phyloP scores from a whole-genome alignment of 208 protist species.

The Acanthamoeba rhysodes region DNA sequence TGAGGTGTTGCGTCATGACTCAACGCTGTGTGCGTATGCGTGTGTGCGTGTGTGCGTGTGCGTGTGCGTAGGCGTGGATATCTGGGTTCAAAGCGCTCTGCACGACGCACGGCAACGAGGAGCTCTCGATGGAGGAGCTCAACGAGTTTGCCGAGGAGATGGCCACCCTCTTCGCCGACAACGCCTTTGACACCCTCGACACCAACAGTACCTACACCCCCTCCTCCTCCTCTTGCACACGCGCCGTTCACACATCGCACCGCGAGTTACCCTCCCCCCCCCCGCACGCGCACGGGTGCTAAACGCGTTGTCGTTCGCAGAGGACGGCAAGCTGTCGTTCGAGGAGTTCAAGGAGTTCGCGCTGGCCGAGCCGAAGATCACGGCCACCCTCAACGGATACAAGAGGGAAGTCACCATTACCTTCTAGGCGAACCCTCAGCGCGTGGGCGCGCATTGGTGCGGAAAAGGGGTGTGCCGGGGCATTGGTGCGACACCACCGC shows the following conservation, averaged over 20 bases:
- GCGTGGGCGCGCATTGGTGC: too few species aligned
- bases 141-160: slow-evolving; percentile 86
- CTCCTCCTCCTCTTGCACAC: too few species aligned
- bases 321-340: slow-evolving; percentile 84
- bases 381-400: slow-evolving; percentile 83
- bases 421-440: slow-evolving; percentile 74
- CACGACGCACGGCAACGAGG: slow-evolving; percentile 80
- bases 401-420: slow-evolving; percentile 86
- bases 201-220: slow-evolving; percentile 56
- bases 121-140: slow-evolving; percentile 80
- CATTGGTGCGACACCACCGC: too few species aligned
- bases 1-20: neutral
- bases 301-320: slow-evolving; percentile 9
- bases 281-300: too few species aligned
- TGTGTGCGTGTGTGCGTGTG: neutral
- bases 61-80: slow-evolving; percentile 80
- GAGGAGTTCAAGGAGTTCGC: slow-evolving; percentile 86
- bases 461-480: too few species aligned
- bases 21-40: too few species aligned
- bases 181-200: slow-evolving; percentile 45
- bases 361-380: slow-evolving; percentile 85
- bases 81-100: slow-evolving; percentile 84
- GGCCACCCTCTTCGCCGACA: slow-evolving; percentile 82
- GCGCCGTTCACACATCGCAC: too few species aligned
- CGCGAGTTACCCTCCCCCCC: too few species aligned